Evolutionary conservation across 2,329 filamentous ascomycete species (phyloP), one percentile per base, ranked within the genome.

Genomic region (Diaporthe vaccinii): DNA sequence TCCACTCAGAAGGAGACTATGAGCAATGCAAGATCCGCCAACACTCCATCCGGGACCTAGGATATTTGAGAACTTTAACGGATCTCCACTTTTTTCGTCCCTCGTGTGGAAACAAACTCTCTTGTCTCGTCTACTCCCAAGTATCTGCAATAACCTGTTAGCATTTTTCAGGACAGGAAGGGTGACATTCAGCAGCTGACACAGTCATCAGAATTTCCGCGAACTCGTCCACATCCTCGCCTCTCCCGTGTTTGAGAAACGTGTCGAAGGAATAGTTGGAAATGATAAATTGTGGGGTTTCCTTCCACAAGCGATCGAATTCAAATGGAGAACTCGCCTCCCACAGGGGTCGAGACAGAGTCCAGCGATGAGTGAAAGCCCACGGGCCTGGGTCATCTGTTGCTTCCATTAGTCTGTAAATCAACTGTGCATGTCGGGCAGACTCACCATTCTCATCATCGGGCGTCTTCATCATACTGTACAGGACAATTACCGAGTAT

Each of bases 401-500:
- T 4, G 2, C 31, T 10, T 36, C 9, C 3, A 17, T 68, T 28
- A 68, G 65, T 53, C 3, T 1, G 22, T 10, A 4, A 14, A 20
- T 15, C 14, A 15, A 36, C 34, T 3, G 4, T n/a, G 3, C 28
- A 1, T 12, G 22, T 15, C 2, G 28, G 3, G 1, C 2, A n/a
- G 12, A 1, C 31, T 68, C 9, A 68, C 65, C 65, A 53, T 68
- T 8, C 0, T 68, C 65, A 5, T 68, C 49, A 5, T 28, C 65
- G 1, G 15, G 17, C 2, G 8, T 78, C 68, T 80, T 81, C 70
- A 82, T 77, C 71, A 82, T 70, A 25, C 78, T 76, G 55, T 80
- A 83, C 0, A 83, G 46, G 20, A 75, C 71, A 12, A 82, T 68
- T 68, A 82, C 77, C 3, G 79, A 77, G 73, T 83, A 79, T n/a